Evolutionary conservation across 73 alveolate species (phyloP), one percentile per base, ranked within the genome.

Genomic region (Symbiodinium natans): DNA sequence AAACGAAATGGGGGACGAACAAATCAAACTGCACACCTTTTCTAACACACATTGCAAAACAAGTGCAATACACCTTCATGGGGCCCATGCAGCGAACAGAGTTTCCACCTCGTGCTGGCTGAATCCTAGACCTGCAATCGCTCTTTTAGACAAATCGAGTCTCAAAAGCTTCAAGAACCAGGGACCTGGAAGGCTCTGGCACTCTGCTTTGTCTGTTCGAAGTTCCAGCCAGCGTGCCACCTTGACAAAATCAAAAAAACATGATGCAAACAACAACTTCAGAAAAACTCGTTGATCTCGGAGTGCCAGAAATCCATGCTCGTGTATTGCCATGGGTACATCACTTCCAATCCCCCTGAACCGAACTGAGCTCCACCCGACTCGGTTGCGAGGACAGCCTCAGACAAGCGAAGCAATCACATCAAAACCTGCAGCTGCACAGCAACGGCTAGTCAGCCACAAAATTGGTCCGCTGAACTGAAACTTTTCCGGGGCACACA

Each of bases 41-140:
- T n/a, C n/a, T n/a, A n/a, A n/a, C n/a, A n/a, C n/a, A n/a, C n/a
- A n/a, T n/a, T n/a, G n/a, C n/a, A n/a, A n/a, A n/a, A n/a, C n/a
- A n/a, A n/a, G n/a, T n/a, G n/a, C n/a, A n/a, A n/a, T n/a, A n/a
- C n/a, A n/a, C n/a, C n/a, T n/a, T n/a, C n/a, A n/a, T n/a, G n/a
- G 59, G 59, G 6, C 6, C 59, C 80, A 19, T 29, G 80, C 97
- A n/a, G 97, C 97, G 41, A 90, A 90, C 71, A 90, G 88, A 4
- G 97, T 90, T 59, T 90, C 97, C 87, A 90, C 97, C 56, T 90
- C 97, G 38, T 90, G 97, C 89, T 33, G 80, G 34, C 82, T 90
- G 87, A 90, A 90, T 75, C 97, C 97, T 39, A 90, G 41, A 40
- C 97, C 97, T 90, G 87, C 27, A 46, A 48, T 48, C 63, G 63